phyloP scores from a whole-genome alignment of 352 stramenopile species.

The Blastocystis sp. region DNA sequence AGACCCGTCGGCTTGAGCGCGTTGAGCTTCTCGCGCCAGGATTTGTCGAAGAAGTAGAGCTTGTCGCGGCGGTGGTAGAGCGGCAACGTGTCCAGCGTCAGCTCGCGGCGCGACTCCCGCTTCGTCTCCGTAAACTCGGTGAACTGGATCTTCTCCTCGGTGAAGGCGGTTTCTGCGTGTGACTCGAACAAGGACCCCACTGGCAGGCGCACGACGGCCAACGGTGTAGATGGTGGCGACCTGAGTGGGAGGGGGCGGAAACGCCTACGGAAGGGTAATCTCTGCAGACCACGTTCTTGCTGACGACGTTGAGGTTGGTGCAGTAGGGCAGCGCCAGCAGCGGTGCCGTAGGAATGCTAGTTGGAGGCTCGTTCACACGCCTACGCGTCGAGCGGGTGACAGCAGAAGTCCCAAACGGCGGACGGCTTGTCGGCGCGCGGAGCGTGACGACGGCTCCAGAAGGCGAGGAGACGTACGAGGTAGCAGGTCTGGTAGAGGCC shows the following conservation, averaged over 20 bases:
- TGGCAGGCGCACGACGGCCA: not conserved
- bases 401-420: not conserved
- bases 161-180: not conserved
- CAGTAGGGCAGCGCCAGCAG: constrained; percentile 13
- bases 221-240: not conserved
- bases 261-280: constrained; percentile 13
- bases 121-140: not conserved
- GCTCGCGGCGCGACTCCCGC: not conserved
- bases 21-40: constrained; percentile 36
- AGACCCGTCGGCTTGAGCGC: constrained; percentile 26
- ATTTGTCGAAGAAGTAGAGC: constrained; percentile 24
- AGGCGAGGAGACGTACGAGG: not conserved
- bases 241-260: not conserved
- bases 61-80: not conserved
- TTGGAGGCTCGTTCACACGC: not conserved
- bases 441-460: not conserved
- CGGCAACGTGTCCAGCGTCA: not conserved
- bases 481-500: not conserved
- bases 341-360: constrained; percentile 6
- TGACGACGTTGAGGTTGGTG: constrained; percentile 46
- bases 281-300: constrained; percentile 43
- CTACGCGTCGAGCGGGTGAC: not conserved
- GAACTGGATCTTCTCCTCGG: not conserved
- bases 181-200: not conserved
- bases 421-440: too few relatives aligned